Evolutionary conservation across 78 protist genomes (phyloP).

Genomic region (Pelomyxa schiedti): DNA sequence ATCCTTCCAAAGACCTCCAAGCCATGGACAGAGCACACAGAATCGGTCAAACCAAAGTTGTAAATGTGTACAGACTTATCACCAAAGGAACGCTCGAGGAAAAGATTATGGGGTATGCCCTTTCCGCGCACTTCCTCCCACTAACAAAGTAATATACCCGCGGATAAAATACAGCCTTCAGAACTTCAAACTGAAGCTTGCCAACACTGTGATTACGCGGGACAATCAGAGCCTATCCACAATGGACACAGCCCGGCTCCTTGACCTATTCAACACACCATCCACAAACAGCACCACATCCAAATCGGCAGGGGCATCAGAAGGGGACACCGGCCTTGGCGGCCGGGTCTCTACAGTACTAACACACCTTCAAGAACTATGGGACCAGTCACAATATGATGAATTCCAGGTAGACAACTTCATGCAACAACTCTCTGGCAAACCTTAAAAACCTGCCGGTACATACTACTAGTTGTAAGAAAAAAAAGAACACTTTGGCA

Average conservation of each 20-base stretch:
- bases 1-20: slow-evolving; percentile 90
- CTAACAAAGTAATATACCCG: not conserved
- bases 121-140: not conserved
- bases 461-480: too few relatives aligned
- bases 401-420: slow-evolving; percentile 32
- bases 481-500: too few relatives aligned
- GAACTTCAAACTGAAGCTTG: slow-evolving; percentile 72
- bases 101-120: slow-evolving; percentile 74
- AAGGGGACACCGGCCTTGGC: not conserved
- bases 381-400: slow-evolving; percentile 50
- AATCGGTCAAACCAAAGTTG: slow-evolving; percentile 85
- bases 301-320: not conserved
- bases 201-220: slow-evolving; percentile 62
- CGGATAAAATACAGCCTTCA: slow-evolving; percentile 38
- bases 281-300: not conserved
- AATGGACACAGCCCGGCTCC: slow-evolving; percentile 52
- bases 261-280: slow-evolving; percentile 28
- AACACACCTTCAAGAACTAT: slow-evolving; percentile 30
- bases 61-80: slow-evolving; percentile 89
- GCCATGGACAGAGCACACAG: slow-evolving; percentile 95
- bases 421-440: slow-evolving; percentile 4
- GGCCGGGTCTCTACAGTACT: slow-evolving; percentile 14
- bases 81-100: slow-evolving; percentile 82
- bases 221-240: slow-evolving; percentile 56
- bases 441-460: too few relatives aligned